Base-by-base conservation (phyloP, 1,284 basidiomycete species). In the Acaromyces ingoldii region DNA sequence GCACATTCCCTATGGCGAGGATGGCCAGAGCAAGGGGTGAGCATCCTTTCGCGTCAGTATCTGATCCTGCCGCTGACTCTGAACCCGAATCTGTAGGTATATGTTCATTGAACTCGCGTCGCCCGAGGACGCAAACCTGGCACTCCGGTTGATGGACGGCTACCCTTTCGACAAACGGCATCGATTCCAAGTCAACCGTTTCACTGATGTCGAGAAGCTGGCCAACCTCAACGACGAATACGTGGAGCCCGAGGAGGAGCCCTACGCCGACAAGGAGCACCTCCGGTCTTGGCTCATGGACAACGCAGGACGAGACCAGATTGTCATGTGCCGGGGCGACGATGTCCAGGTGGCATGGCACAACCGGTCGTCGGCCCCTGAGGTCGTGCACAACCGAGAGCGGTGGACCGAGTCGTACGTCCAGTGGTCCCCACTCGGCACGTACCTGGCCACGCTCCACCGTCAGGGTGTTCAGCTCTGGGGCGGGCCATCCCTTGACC, bases 361-460 rank as follows among this genome's bases (percentile, higher is more conserved):
- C 74, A 89, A 89, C 57, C 89, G 90, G 69, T 86, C 87, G 53
- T 90, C 89, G 11, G 85, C 87, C 61, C 85, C 87, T 67, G 91
- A 96, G 76, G 75, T 87, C 36, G 88, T 88, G 17, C 82, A 86
- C 70, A 70, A 50, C 9, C 46, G 57, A 24, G 71, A 89, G 84
- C 85, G 88, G 75, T 98, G 95, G 91, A 96, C 91, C 70, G 91
- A 98, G 72, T 86, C 95, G 39, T 99, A 97, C 78, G 87, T 92
- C 37, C 87, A 89, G 45, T 99, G 95, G 95, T 97, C 95, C 31
- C 92, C 93, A 29, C 82, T 88, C 55, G 95, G 95, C 50, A 97
- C 93, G 21, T 91, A 87, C 76, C 82, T 98, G 57, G 86, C 91
- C 42, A 95, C 95, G 7, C 83, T 97, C 53, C 95, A 97, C 77